Evolutionary conservation across 208 protist genomes (phyloP).

Genomic region (Kentomonas sorsogonicus): DNA sequence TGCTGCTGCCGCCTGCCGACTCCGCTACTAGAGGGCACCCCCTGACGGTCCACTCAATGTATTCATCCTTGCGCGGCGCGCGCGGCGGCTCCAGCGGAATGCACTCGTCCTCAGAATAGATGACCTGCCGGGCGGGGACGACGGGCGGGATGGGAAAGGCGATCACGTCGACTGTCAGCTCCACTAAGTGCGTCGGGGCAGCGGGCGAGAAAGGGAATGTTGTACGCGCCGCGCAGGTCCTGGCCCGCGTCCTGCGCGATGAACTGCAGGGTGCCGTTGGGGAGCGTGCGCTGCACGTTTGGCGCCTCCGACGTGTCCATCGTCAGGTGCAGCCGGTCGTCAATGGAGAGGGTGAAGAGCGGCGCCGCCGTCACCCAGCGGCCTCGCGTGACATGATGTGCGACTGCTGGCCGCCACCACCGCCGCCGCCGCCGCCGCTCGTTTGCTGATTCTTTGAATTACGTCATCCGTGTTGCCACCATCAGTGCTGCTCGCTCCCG

Average conservation of each 20-base stretch:
- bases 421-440: background rate
- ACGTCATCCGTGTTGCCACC: too few species aligned
- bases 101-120: slow-evolving; percentile 80
- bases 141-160: slow-evolving; percentile 46
- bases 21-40: too few species aligned
- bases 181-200: slow-evolving; percentile 60
- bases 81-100: slow-evolving; percentile 57
- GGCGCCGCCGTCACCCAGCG: slow-evolving; percentile 43
- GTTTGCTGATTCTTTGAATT: background rate
- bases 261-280: slow-evolving; percentile 59
- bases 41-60: slow-evolving; percentile 42
- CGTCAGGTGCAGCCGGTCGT: slow-evolving; percentile 33
- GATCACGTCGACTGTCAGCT: slow-evolving; percentile 48
- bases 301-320: slow-evolving; percentile 65
- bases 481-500: too few species aligned
- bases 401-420: slow-evolving; percentile 2
- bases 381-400: slow-evolving; percentile 16
- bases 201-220: slow-evolving; percentile 40
- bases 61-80: slow-evolving; percentile 60
- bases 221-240: slow-evolving; percentile 19
- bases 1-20: too few species aligned
- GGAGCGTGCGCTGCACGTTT: slow-evolving; percentile 53
- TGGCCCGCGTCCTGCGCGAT: slow-evolving; percentile 67
- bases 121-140: slow-evolving; percentile 34
- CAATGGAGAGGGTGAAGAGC: slow-evolving; percentile 41